Evolutionary conservation across 1,284 basidiomycete genomes (phyloP).

Genomic region (Ceratobasidium theobromae): DNA sequence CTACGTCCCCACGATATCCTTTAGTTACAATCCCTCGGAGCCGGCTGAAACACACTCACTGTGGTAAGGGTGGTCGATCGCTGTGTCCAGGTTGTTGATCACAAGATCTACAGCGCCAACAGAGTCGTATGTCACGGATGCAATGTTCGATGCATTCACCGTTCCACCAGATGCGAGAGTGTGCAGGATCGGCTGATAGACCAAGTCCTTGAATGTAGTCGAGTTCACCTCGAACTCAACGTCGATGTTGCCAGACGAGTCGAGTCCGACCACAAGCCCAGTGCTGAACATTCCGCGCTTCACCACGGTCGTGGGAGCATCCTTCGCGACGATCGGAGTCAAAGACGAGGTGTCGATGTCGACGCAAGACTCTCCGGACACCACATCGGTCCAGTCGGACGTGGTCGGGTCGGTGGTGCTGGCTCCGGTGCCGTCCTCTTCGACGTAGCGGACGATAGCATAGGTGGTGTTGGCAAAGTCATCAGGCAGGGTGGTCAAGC

Average conservation of each 20-base stretch:
- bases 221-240: constrained; percentile 24
- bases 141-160: constrained; percentile 19
- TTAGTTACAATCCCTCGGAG: not conserved
- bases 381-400: constrained; percentile 8
- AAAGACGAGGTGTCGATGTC: constrained; percentile 32
- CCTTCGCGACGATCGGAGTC: constrained; percentile 16
- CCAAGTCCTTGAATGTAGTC: constrained; percentile 27
- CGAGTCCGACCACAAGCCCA: not conserved
- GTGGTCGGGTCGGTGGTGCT: constrained; percentile 23
- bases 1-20: not conserved
- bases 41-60: not conserved
- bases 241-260: constrained; percentile 31
- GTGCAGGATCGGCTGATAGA: constrained; percentile 36
- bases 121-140: not conserved
- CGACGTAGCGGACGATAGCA: constrained; percentile 43
- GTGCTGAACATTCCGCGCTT: constrained; percentile 7
- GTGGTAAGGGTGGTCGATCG: constrained; percentile 24
- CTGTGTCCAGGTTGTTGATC: constrained; percentile 38
- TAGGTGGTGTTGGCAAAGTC: constrained; percentile 34
- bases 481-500: constrained; percentile 45
- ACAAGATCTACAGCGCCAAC: constrained; percentile 39
- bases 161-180: constrained; percentile 37
- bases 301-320: constrained; percentile 25
- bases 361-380: not conserved
- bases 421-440: constrained; percentile 28